These are phyloP conservation scores for Colletotrichum destructivum DNA, from an alignment of 2,329 filamentous ascomycete genomes.

Conservation along the genomic window DNA sequence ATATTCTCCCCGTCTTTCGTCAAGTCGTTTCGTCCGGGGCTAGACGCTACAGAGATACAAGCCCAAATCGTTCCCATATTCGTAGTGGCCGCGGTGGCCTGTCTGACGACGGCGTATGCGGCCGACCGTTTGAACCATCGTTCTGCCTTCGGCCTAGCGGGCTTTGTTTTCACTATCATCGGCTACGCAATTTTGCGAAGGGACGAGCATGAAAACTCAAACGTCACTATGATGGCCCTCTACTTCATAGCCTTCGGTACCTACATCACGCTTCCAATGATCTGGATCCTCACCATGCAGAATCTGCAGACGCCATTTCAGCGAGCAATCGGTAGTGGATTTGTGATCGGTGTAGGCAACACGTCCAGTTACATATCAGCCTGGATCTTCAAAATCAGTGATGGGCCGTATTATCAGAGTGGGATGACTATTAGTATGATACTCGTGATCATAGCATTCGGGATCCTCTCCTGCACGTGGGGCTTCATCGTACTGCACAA, in stretches of 20 bases:
- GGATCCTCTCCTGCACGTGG: slow-evolving; percentile 31
- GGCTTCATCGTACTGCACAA: slow-evolving; percentile 31
- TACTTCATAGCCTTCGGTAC: slow-evolving; percentile 43
- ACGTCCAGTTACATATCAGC: slow-evolving; percentile 45
- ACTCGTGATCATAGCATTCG: slow-evolving; percentile 28
- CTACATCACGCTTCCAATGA: slow-evolving; percentile 43
- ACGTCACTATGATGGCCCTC: slow-evolving; percentile 42
- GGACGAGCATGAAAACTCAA: not conserved
- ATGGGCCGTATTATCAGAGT: slow-evolving; percentile 38
- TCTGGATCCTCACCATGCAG: slow-evolving; percentile 42
- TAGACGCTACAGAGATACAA: slow-evolving; percentile 37
- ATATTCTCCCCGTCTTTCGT: slow-evolving; percentile 44
- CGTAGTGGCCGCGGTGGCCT: slow-evolving; percentile 39
- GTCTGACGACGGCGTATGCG: slow-evolving; percentile 33
- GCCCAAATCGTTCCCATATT: slow-evolving; percentile 43
- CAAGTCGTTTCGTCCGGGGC: slow-evolving; percentile 38
- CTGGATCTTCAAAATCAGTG: slow-evolving; percentile 44
- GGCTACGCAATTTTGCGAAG: slow-evolving; percentile 38
- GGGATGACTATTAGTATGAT: slow-evolving; percentile 42
- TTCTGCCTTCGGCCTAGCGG: slow-evolving; percentile 38
- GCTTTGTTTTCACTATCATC: slow-evolving; percentile 37
- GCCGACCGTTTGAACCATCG: slow-evolving; percentile 43
- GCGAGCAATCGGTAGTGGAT: slow-evolving; percentile 48
- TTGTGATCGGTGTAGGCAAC: slow-evolving; percentile 59
- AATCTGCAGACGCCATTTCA: slow-evolving; percentile 43